Base-by-base conservation (phyloP, 768 basidiomycete genomes). In the Collybia mongolica region DNA sequence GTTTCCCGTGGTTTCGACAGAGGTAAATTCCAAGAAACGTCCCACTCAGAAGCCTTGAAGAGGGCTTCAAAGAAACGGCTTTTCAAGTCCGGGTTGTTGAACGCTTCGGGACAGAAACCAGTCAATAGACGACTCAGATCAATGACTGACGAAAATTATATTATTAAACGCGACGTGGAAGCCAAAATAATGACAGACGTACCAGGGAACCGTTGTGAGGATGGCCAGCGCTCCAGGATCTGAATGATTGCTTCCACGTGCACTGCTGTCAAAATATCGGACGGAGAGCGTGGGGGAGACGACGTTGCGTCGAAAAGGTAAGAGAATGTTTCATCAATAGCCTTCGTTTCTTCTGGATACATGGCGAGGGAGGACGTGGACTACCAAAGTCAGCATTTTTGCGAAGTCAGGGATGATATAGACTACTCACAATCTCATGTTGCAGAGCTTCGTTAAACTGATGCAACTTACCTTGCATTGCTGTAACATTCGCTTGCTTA, bases 61-160 rank as follows among this genome's bases (percentile, higher is more conserved):
- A 95, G 65, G 1, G 79, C 70, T 17, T 80, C 73, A 18, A 88
- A 75, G 63, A 88, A 84, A 17, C 65, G 67, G 35, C 77, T 72
- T 45, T 76, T 75, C 46, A 76, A 54, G 40, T 64, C 73, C 1
- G 77, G 57, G 3, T 59, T 55, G 2, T 75, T 68, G 51, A 84
- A 77, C 2, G 77, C 70, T 6, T 77, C 73, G 0, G 84, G 80
- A 43, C 77, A 79, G 61, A 78, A 86, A 2, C 81, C 88, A 17
- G 83, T 72, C 14, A 96, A 65, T 35, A 96, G 73, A 36, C 97
- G 84, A 45, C 82, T 76, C 11, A 98, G 78, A 61, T 98, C 96
- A 60, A 98, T 82, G 11, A 95, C 92, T 93, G 55, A 9, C 26
- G 39, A 22, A 23, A 6, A 14, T 17, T 11, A 12, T 43, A 9